Base-by-base conservation (phyloP, 305 asterid genomes). In the Lippia alba region DNA sequence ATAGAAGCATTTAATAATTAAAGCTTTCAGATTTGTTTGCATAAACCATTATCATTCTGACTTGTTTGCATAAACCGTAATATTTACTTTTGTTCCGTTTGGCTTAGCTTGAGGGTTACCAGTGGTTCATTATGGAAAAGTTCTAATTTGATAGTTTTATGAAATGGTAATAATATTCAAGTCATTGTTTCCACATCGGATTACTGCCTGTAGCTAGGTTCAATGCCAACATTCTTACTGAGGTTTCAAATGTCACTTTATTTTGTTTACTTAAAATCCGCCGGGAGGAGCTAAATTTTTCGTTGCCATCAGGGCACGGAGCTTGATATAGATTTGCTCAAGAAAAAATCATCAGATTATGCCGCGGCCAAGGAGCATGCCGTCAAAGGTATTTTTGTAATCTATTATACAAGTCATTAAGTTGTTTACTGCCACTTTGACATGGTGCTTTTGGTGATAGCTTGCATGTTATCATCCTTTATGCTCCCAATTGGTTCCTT, bases 351-450 rank as follows among this genome's bases (percentile, higher is more conserved):
- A 40, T 75, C 83, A 8, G 91, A 88, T 41, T 93, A 93, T 85
- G 94, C 90, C 55, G 78, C 77, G 54, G 92, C 96, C 67, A 93
- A 93, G 85, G 87, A 86, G 66, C 82, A 64, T 17, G 93, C 94
- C 41, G 79, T 93, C 74, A 86, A 74, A 79, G 98, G 98, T 92
- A 84, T 56, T 17, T 53, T 17, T 24, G 54, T 7, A 32, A 16
- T 19, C 17, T 17, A 12, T 33, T 61, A 6, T 62, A 45, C 57
- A 19, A 34, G 18, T 56, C 70, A 48, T 41, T 24, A 24, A 24
- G 30, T 24, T 24, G 30, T 24, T 12, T 19, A 3, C 16, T 30
- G 30, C 66, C 19, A 41, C 40, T 44, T 17, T n/a, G 17, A 7
- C 17, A 39, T 15, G 45, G 56, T 9, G 5, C 30, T 61, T 62